Conservation (phyloP, 495 filamentous ascomycete species). For the Penicillium desertorum region DNA sequence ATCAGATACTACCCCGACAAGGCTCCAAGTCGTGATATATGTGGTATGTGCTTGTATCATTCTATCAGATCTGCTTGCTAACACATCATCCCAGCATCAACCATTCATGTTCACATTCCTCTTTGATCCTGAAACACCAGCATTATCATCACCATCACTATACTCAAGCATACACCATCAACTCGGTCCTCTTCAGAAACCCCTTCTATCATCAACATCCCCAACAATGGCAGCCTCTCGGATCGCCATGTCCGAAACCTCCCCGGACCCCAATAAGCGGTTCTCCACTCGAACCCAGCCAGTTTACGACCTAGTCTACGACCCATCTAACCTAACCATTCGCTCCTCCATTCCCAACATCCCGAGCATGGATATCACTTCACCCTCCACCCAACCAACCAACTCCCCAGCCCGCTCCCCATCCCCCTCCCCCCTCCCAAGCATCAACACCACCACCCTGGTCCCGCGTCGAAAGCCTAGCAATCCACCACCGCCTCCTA, state of each 20-base stretch:
- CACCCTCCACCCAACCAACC: constrained; percentile 12
- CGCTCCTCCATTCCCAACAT: constrained; percentile 91
- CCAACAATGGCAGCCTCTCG: constrained; percentile 50
- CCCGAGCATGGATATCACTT: constrained; percentile 55
- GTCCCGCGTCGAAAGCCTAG: constrained; percentile 87
- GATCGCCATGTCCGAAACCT: constrained; percentile 37
- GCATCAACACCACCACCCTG: constrained; percentile 43
- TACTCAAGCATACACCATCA: constrained; percentile 83
- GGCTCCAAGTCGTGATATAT: constrained; percentile 72
- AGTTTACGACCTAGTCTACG: constrained; percentile 85
- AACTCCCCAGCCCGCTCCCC: constrained; percentile 49
- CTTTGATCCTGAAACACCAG: constrained; percentile 68
- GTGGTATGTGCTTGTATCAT: constrained; percentile 41
- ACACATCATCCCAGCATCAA: constrained; percentile 48
- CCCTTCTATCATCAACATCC: constrained; percentile 66
- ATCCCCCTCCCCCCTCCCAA: constrained; percentile 70
- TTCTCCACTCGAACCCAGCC: constrained; percentile 40
- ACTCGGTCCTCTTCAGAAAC: constrained; percentile 72
- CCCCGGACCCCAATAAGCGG: constrained; percentile 28
- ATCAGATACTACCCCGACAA: constrained; percentile 30
- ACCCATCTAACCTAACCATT: constrained; percentile 70
- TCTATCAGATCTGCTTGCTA: background rate
- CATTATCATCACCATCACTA: constrained; percentile 64
- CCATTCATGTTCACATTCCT: constrained; percentile 93
- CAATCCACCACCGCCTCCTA: constrained; percentile 82